Percentiles rank a stretch among this genome's conserved stretches.
These are phyloP conservation scores for Nannizziopsis arthrosporioides DNA, from an alignment of 2,329 filamentous ascomycete genomes.

Conservation along the genomic window DNA sequence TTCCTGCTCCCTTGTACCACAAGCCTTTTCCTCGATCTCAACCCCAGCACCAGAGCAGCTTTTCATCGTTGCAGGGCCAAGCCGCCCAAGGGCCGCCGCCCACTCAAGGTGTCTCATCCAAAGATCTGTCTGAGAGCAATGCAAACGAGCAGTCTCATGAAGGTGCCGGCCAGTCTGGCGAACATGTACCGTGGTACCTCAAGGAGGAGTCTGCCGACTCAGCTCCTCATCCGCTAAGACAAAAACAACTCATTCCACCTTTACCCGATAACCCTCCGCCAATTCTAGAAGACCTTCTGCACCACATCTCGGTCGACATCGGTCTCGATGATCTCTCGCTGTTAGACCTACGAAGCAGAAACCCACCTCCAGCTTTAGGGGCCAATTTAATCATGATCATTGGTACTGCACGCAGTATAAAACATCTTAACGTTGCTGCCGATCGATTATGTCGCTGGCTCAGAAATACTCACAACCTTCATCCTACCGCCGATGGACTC, in stretches of 20 bases:
- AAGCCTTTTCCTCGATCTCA: constrained; percentile 5
- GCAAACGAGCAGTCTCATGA: constrained; percentile 6
- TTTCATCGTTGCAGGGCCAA: constrained; percentile 6
- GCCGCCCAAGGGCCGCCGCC: not conserved
- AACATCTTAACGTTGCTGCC: constrained; percentile 82
- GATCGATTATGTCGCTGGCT: constrained; percentile 84
- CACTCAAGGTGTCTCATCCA: not conserved
- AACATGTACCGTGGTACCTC: constrained; percentile 68
- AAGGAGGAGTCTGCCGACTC: constrained; percentile 48
- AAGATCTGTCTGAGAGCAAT: constrained; percentile 5
- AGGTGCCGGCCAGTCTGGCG: constrained; percentile 5
- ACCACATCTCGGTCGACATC: constrained; percentile 70
- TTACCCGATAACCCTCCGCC: constrained; percentile 58
- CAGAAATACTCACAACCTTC: constrained; percentile 57
- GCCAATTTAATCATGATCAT: constrained; percentile 86
- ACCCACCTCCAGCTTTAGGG: constrained; percentile 78
- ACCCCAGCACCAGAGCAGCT: constrained; percentile 7
- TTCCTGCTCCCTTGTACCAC: constrained; percentile 15
- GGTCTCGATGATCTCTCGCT: constrained; percentile 72
- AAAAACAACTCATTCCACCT: constrained; percentile 48
- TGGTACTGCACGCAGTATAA: constrained; percentile 80
- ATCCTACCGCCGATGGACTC: constrained; percentile 72
- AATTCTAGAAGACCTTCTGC: constrained; percentile 59
- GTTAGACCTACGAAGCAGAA: constrained; percentile 70
- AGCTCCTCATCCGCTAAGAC: constrained; percentile 35